These are phyloP conservation scores for Penicillium flavigenum DNA, from an alignment of 495 filamentous ascomycete genomes.

Conservation along the genomic window DNA sequence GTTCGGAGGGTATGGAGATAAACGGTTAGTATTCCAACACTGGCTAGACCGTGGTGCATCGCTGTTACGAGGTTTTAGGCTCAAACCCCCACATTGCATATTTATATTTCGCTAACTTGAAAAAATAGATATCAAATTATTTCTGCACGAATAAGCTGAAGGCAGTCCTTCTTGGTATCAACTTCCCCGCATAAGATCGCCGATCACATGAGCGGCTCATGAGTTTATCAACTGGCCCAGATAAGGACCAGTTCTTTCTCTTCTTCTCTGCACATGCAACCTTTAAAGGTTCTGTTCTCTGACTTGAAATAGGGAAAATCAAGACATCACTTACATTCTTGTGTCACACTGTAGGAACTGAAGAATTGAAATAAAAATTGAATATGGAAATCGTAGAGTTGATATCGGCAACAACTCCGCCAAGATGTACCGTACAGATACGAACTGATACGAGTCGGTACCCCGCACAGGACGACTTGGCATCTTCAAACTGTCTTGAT, in stretches of 20 bases:
- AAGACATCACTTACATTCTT: too few relatives aligned
- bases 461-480: neutral
- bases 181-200: neutral
- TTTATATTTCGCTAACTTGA: neutral
- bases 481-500: neutral
- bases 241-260: too few relatives aligned
- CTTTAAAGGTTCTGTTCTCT: too few relatives aligned
- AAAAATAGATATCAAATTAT: neutral
- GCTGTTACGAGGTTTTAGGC: too few relatives aligned
- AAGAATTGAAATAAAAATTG: too few relatives aligned
- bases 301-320: too few relatives aligned
- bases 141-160: neutral
- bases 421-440: too few relatives aligned
- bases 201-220: slow-evolving; percentile 10
- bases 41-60: neutral
- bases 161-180: neutral
- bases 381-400: too few relatives aligned
- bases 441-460: neutral
- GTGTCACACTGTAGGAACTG: too few relatives aligned
- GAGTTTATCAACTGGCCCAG: neutral
- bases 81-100: too few relatives aligned
- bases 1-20: neutral
- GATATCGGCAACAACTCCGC: too few relatives aligned
- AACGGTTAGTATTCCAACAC: neutral
- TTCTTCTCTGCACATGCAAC: too few relatives aligned